phyloP scores from a whole-genome alignment of 2,329 filamentous ascomycete species.

The Fonsecaea nubica region DNA sequence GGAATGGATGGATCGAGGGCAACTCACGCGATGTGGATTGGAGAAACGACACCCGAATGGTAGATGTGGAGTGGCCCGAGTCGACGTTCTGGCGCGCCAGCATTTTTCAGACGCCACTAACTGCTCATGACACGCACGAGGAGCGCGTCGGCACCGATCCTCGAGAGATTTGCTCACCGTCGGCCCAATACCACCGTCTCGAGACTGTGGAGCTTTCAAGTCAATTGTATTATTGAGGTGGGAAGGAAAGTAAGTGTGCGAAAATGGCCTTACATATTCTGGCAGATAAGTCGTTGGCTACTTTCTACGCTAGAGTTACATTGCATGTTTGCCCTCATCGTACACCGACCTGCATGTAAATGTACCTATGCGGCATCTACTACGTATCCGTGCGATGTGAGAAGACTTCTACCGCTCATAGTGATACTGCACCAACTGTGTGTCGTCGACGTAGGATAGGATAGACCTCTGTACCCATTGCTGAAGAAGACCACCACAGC shows the following conservation, averaged over 20 bases:
- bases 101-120: constrained; percentile 19
- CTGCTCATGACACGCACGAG: constrained; percentile 4
- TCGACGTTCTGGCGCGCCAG: constrained; percentile 13
- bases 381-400: neutral
- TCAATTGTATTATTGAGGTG: constrained; percentile 3
- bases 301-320: constrained; percentile 17
- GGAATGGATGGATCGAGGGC: constrained; percentile 12
- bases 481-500: neutral
- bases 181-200: constrained; percentile 9
- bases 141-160: constrained; percentile 8
- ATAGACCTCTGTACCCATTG: neutral
- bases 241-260: constrained; percentile 4
- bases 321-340: constrained; percentile 11
- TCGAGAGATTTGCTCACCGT: constrained; percentile 4
- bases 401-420: neutral
- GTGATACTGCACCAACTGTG: neutral
- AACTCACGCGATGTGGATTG: constrained; percentile 24
- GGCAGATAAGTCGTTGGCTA: constrained; percentile 7
- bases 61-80: constrained; percentile 6
- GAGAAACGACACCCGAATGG: constrained; percentile 9
- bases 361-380: no score
- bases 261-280: constrained; percentile 5
- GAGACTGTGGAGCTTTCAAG: constrained; percentile 1
- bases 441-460: neutral
- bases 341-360: neutral